phyloP scores from a whole-genome alignment of 441 rosid genomes.

The Populus hybrid region DNA sequence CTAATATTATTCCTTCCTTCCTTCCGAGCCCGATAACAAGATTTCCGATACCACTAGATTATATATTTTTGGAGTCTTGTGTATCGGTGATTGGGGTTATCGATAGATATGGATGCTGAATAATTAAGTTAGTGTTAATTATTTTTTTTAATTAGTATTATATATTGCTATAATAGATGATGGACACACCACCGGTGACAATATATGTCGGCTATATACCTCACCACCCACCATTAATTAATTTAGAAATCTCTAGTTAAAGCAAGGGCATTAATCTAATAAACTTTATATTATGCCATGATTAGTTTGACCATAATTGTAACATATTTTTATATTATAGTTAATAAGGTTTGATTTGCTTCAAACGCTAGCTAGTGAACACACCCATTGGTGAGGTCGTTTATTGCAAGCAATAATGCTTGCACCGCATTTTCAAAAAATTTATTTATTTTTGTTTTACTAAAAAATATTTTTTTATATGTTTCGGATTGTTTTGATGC shows the following conservation, averaged over 20 bases:
- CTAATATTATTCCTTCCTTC: background rate
- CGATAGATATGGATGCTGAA: background rate
- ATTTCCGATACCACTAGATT: too few relatives aligned
- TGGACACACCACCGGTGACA: conserved; percentile 22
- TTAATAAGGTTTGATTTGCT: background rate
- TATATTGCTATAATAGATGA: conserved; percentile 11
- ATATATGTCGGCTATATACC: conserved; percentile 40
- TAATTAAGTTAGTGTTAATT: background rate
- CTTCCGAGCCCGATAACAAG: too few relatives aligned
- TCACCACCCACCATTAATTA: conserved; percentile 31
- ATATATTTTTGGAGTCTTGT: too few relatives aligned
- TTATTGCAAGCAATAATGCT: too few relatives aligned
- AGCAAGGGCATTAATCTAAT: conserved; percentile 20
- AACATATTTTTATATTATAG: background rate
- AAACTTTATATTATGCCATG: conserved; percentile 25
- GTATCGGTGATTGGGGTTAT: too few relatives aligned
- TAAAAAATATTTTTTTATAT: too few relatives aligned
- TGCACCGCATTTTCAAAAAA: too few relatives aligned
- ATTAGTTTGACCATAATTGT: conserved; percentile 35
- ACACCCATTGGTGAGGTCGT: background rate
- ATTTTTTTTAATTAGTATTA: background rate
- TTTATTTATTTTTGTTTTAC: too few relatives aligned
- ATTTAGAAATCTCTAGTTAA: conserved; percentile 13
- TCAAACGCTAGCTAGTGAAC: too few relatives aligned
- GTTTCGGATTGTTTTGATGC: too few relatives aligned